A percentile compares a stretch with the other conserved stretches of the same genome.
These are phyloP conservation scores for Grosmannia penicillata DNA, from an alignment of 2,329 filamentous ascomycete genomes.

Conservation along the genomic window DNA sequence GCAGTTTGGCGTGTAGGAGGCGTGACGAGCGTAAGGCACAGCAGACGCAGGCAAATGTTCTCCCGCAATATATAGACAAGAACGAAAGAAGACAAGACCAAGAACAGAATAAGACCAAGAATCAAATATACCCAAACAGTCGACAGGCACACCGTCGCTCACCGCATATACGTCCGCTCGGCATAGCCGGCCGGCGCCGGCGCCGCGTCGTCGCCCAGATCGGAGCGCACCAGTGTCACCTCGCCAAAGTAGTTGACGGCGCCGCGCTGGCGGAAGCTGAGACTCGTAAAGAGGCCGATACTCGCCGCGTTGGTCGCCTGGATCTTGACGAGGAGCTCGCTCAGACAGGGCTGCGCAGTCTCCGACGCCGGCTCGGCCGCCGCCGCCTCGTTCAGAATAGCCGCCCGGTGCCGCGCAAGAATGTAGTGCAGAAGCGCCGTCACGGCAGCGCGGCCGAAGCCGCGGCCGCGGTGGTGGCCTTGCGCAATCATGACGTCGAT, in stretches of 20 bases:
- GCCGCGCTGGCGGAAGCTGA: conserved; percentile 37
- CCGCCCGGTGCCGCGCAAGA: conserved; percentile 25
- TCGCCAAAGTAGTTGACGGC: conserved; percentile 46
- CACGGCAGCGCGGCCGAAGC: conserved; percentile 52
- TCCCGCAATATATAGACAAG: no score
- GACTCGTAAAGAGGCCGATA: conserved; percentile 31
- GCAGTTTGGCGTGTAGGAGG: conserved; percentile 25
- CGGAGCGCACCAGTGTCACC: conserved; percentile 28
- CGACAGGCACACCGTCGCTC: neutral
- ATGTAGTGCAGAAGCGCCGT: conserved; percentile 58
- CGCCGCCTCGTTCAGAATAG: conserved; percentile 39
- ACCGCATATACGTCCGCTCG: conserved; percentile 5
- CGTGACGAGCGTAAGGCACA: no score
- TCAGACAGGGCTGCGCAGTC: conserved; percentile 10
- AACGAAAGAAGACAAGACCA: neutral
- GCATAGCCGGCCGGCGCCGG: conserved; percentile 5
- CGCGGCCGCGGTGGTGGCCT: conserved; percentile 38
- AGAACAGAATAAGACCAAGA: no score
- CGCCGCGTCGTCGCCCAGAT: conserved; percentile 16
- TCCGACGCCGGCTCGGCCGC: neutral
- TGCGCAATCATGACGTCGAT: conserved; percentile 78
- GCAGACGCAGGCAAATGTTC: no score
- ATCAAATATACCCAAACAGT: neutral
- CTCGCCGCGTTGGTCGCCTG: conserved; percentile 39
- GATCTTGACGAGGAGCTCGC: conserved; percentile 26